Conservation (phyloP, 192 early-diverging fungal species). For the Coemansia nantahalensis region DNA sequence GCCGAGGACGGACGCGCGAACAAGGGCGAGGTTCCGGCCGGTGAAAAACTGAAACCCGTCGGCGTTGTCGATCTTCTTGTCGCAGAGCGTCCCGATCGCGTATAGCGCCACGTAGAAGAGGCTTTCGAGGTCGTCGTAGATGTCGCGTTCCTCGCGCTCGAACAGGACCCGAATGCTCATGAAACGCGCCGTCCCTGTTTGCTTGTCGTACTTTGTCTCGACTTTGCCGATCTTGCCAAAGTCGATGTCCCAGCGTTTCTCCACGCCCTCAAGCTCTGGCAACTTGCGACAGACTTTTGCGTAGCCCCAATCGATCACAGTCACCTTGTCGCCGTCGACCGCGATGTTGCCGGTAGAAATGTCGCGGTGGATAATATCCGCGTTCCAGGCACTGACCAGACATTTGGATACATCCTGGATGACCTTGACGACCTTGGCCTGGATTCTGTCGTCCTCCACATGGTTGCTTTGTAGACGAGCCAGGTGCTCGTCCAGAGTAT, state of each 20-base stretch:
- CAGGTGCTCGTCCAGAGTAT: not conserved
- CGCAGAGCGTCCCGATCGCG: no score
- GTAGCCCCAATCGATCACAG: conserved; percentile 20
- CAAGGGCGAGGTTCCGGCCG: no score
- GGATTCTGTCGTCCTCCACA: not conserved
- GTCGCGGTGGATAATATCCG: not conserved
- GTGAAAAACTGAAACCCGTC: no score
- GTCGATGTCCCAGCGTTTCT: not conserved
- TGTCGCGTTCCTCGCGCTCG: no score
- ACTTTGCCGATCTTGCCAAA: not conserved
- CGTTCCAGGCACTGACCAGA: not conserved
- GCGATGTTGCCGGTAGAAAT: no score
- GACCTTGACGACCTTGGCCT: not conserved
- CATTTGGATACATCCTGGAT: not conserved
- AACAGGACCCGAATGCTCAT: conserved; percentile 6
- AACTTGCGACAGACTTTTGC: not conserved
- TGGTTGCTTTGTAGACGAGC: not conserved
- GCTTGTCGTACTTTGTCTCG: not conserved
- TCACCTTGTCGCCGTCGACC: no score
- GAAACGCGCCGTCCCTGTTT: conserved; percentile 1
- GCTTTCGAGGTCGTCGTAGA: no score
- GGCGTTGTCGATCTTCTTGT: no score
- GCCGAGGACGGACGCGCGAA: no score
- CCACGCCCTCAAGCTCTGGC: no score
- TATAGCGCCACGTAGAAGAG: no score